Evolutionary conservation across 768 basidiomycete genomes (phyloP), one percentile per base, ranked within the genome.

Genomic region (Boletales sp.): DNA sequence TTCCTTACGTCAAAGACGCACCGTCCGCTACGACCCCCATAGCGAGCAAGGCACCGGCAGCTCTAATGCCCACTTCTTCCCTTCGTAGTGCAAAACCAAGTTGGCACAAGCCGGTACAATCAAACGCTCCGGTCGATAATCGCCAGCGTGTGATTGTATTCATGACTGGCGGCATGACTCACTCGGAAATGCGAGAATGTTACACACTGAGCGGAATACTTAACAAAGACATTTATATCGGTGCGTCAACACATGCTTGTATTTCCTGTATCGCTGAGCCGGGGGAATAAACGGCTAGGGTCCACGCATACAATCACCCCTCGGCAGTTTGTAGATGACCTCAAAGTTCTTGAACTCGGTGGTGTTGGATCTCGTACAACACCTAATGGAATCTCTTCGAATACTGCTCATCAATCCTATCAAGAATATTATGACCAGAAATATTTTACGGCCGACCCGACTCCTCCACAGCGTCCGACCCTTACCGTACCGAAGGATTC

Each of bases 121-220:
- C 81, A 5, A 77, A 73, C 21, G 63, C 72, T 18, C 60, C 71
- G 30, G 79, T 66, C 70, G 73, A 85, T 32, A 75, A 79, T 44
- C 78, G 82, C 51, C 87, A 91, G 67, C 79, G 95, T 27, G 61
- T 97, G 13, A 76, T 99, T 32, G 80, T 97, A 15, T 98, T 98
- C 68, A 76, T 97, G 19, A 89, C 90, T 13, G 97, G 97, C 32
- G 97, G 97, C 2, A 85, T 94, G 80, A 94, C 97, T 2, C 94
- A 93, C 65, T 95, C 94, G 0, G 97, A 99, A 69, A 86, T 94
- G 69, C 78, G 95, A 52, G 83, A 93, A 60, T 86, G 82, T 40
- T 98, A 97, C 63, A 76, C 84, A 43, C 74, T 95, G 14, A 87
- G 91, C 4, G 75, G 73, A 41, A 65, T 81, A 2, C 65, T 91